Evolutionary conservation across 2,329 filamentous ascomycete genomes (phyloP).

Genomic region (Zymoseptoria crescenta): DNA sequence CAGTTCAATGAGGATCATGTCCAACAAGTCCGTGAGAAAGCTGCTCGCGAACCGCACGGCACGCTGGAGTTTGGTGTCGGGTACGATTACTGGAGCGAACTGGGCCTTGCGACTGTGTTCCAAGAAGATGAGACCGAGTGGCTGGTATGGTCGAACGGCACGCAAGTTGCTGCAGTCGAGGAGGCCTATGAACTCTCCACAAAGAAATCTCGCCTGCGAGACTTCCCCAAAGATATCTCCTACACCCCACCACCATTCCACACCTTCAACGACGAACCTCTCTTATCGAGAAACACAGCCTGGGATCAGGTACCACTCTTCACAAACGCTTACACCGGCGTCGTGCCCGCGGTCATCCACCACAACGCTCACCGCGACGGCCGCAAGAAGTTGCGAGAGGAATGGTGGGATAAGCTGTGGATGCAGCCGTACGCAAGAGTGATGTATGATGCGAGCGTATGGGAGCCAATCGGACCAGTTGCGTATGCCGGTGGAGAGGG

Average conservation of each 20-base stretch:
- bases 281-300: constrained; percentile 9
- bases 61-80: constrained; percentile 28
- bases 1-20: constrained; percentile 15
- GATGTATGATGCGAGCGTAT: constrained; percentile 15
- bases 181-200: constrained; percentile 1
- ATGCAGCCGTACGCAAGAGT: constrained; percentile 12
- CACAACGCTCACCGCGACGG: constrained; percentile 19
- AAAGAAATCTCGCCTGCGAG: constrained; percentile 4
- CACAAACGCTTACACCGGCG: constrained; percentile 20
- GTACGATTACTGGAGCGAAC: constrained; percentile 22
- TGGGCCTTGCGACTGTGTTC: constrained; percentile 22
- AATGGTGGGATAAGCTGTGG: constrained; percentile 21
- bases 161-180: constrained; percentile 11
- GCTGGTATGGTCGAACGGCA: constrained; percentile 14
- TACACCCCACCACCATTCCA: constrained; percentile 17
- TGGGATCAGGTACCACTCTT: constrained; percentile 20
- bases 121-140: constrained; percentile 23
- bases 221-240: constrained; percentile 17
- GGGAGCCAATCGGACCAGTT: constrained; percentile 14
- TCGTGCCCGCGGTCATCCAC: constrained; percentile 21
- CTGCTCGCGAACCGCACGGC: constrained; percentile 35
- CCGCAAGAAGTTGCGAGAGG: constrained; percentile 13
- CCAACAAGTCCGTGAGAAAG: constrained; percentile 17
- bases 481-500: constrained; percentile 34
- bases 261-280: constrained; percentile 16